Base-by-base conservation (phyloP, 768 basidiomycete species). In the Leucosporidium yakuticum region DNA sequence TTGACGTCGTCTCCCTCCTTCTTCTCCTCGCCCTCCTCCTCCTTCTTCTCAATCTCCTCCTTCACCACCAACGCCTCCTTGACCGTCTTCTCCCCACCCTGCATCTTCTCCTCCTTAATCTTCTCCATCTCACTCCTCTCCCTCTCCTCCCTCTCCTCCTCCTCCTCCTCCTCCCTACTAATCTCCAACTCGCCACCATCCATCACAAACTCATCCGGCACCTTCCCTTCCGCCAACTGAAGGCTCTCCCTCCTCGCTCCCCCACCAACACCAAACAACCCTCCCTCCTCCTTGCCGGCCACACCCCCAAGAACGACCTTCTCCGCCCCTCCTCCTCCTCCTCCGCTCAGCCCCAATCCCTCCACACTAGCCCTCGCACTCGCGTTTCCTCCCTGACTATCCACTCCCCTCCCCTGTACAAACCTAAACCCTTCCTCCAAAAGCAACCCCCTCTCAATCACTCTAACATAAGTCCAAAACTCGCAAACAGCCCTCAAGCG, bases 1-100 rank as follows among this genome's bases (percentile, higher is more conserved):
- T 27, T 47, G n/a, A 19, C 36, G 27, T 21, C 11, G 54, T 2
- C 47, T 48, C 21, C 47, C 47, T 55, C 53, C 17, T 27, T 8
- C 70, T 83, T 82, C 63, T 84, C 39, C 14, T 44, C n/a, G n/a
- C n/a, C 83, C 62, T 85, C 83, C 69, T 84, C 83, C 31, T 82
- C 78, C 73, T 85, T 83, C 44, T 80, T 79, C 58, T 89, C 85
- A 74, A 85, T 83, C 21, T 85, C 85, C 50, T 90, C 90, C 74
- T 90, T 12, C 2, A 17, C 59, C 7, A 17, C 23, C 39, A 25
- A 79, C 74, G 84, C 84, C 69, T 91, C 89, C 67, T 89, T 77
- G 67, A 86, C 86, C 39, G 88, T 86, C 55, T 49, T 31, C 51
- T 66, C 61, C 53, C 67, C 49, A 39, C 65, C 62, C 36, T 31